Evolutionary conservation across 2,329 filamentous ascomycete species (phyloP), one percentile per base, ranked within the genome.

Genomic region (Penicillium sp.): DNA sequence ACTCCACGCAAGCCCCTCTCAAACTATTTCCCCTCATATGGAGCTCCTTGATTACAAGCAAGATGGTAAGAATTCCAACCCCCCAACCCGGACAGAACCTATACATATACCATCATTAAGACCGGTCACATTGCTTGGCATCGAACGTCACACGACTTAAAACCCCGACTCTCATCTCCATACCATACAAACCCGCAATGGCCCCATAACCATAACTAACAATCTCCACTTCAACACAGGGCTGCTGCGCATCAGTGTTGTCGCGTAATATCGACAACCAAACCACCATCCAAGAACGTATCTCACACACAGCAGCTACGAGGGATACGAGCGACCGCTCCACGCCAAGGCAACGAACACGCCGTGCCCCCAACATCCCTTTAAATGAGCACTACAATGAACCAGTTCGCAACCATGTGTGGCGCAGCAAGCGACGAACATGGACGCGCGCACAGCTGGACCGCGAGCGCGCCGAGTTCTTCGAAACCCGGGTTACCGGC

Each of bases 401-500:
- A 63, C 87, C 88, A 1, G 77, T 92, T 38, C 82, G 82, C 43
- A 80, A 79, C 1, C 87, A 89, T 64, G 75, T 81, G 53, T 92
- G 89, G 89, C 77, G 77, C 13, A 84, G 86, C 55, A 82, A 81
- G 59, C 79, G 81, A 51, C 83, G 83, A 20, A 74, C 77, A 16
- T 95, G 89, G 89, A 92, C 89, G 1, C 84, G 82, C n/a, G 69
- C 75, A 16, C 78, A 87, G 51, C 78, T 96, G 2, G 83, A 85
- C 56, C 81, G 80, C 32, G 90, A 96, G 75, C 84, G 93, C 47
- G 77, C 76, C 47, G 91, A 91, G 59, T 97, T 95, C 79, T 97
- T 96, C 74, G 92, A 97, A 59, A 97, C 92, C 1, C 81, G 91
- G 45, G 90, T 95, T 16, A 89, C 88, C 0, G 91, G 91, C 2